phyloP scores from a whole-genome alignment of 495 filamentous ascomycete genomes.

The Copromyces sp. region DNA sequence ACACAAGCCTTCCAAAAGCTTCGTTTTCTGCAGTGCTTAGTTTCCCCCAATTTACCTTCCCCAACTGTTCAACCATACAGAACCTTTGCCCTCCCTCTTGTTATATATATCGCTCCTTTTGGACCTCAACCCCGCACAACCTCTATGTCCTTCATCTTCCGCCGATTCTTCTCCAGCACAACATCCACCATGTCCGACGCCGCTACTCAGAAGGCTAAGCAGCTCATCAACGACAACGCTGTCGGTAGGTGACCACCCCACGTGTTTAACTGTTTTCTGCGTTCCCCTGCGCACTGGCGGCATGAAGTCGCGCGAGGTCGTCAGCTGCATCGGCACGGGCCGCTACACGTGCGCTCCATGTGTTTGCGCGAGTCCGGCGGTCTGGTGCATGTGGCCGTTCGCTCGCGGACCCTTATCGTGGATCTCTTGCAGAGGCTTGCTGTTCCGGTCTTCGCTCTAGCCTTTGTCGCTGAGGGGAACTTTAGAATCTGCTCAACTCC shows the following conservation, averaged over 20 bases:
- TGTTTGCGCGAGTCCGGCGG: neutral
- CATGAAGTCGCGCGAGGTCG: neutral
- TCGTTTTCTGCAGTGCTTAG: neutral
- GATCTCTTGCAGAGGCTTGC: neutral
- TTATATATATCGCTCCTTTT: constrained; percentile 1
- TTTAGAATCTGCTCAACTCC: neutral
- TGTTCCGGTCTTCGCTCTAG: neutral
- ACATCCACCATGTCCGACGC: constrained; percentile 64
- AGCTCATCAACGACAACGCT: constrained; percentile 81
- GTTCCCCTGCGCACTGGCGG: constrained; percentile 1
- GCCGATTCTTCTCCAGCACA: constrained; percentile 59
- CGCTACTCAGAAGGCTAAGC: constrained; percentile 76
- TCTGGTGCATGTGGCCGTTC: neutral
- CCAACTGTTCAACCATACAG: constrained; percentile 4
- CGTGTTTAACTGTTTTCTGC: neutral
- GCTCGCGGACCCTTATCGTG: neutral
- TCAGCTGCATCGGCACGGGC: neutral
- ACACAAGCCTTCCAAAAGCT: neutral
- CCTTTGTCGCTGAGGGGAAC: neutral
- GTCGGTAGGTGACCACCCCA: constrained; percentile 53
- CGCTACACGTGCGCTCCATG: neutral
- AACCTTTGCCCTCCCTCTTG: constrained; percentile 4
- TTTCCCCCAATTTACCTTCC: neutral
- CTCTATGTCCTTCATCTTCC: constrained; percentile 67
- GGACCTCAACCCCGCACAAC: constrained; percentile 6